These are phyloP conservation scores for Astragalus membranaceus DNA, from an alignment of 306 rosid species.

Conservation along the genomic window DNA sequence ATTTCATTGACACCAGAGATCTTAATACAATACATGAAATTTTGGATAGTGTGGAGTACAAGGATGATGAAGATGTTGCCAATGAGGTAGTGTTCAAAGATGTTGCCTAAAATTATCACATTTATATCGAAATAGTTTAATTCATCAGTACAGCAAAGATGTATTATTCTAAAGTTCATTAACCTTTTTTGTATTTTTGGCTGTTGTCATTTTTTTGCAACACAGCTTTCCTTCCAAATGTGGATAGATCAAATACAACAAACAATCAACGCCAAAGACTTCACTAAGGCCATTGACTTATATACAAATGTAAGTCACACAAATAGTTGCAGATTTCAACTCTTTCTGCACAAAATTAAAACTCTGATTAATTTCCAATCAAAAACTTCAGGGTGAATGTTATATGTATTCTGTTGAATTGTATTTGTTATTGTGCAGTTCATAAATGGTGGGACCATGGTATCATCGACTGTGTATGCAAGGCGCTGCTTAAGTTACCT, in stretches of 20 bases:
- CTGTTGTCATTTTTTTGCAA: constrained; percentile 2
- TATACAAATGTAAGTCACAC: constrained; percentile 68
- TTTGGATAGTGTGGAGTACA: constrained; percentile 70
- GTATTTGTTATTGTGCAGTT: constrained; percentile 50
- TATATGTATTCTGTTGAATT: no score
- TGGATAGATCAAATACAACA: constrained; percentile 96
- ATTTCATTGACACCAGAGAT: constrained; percentile 68
- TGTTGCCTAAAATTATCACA: no score
- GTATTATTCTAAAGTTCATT: not conserved
- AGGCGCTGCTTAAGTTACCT: constrained; percentile 85
- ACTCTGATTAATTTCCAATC: no score
- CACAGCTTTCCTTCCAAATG: constrained; percentile 97
- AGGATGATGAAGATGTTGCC: constrained; percentile 92
- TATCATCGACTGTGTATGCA: constrained; percentile 78
- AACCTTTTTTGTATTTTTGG: not conserved
- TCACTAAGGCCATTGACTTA: constrained; percentile 55
- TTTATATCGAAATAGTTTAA: not conserved
- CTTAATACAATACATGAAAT: constrained; percentile 81
- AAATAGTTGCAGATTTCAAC: constrained; percentile 9
- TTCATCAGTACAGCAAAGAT: not conserved
- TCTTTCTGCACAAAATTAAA: no score
- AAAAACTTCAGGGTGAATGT: no score
- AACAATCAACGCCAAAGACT: constrained; percentile 73
- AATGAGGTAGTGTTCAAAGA: constrained; percentile 55
- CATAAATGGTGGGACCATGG: constrained; percentile 85